These are phyloP conservation scores for Nelumbo lutea DNA, from an alignment of 164 flowering plant species.

Conservation along the genomic window DNA sequence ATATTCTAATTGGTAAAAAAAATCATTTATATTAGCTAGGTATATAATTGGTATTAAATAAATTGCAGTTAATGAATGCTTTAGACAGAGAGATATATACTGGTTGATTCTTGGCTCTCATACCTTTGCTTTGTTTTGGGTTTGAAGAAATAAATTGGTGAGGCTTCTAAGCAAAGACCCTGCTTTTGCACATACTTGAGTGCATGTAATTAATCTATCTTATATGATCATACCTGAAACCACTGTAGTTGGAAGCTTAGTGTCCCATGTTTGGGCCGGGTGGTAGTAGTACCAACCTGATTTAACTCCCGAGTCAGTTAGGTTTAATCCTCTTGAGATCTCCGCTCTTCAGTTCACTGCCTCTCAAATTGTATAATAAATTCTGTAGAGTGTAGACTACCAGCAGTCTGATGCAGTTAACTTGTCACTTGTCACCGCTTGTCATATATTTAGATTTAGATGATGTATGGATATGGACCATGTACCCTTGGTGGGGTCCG, in stretches of 20 bases:
- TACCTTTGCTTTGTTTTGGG: not conserved
- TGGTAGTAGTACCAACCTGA: not conserved
- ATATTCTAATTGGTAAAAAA: too few species aligned
- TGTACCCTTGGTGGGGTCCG: too few species aligned
- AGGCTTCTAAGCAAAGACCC: constrained; percentile 5
- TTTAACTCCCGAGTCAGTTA: not conserved
- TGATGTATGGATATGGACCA: too few species aligned
- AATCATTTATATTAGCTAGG: too few species aligned
- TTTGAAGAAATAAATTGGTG: not conserved
- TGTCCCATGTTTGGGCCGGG: not conserved
- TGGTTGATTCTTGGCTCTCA: not conserved
- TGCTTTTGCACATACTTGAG: not conserved
- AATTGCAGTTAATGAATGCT: not conserved
- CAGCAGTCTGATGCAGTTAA: too few species aligned
- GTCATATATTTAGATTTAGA: too few species aligned
- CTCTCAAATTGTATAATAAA: too few species aligned
- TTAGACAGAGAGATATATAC: not conserved
- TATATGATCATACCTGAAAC: not conserved
- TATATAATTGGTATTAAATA: too few species aligned
- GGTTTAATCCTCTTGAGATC: not conserved
- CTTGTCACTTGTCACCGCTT: too few species aligned
- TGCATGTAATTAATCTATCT: too few species aligned
- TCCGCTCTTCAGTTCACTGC: too few species aligned
- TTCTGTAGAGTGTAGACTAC: too few species aligned
- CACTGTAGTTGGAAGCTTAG: not conserved